Evolutionary conservation across 371 early-diverging fungal genomes (phyloP).

Genomic region (Encephalitozoon intestinalis): DNA sequence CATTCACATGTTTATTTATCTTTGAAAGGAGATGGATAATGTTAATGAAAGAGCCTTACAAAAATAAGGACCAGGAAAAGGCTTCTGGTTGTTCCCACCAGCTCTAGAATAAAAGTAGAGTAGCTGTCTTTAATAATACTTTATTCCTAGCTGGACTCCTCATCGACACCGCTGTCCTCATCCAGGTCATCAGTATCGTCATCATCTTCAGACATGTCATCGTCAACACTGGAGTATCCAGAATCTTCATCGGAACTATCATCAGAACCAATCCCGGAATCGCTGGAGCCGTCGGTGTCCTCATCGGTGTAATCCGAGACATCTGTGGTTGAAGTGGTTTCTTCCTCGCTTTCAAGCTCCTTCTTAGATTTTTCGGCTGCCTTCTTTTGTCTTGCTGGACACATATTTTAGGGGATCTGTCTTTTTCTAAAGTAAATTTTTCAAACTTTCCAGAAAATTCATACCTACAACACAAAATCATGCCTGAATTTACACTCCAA

Average conservation of each 20-base stretch:
- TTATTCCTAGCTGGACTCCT: neutral
- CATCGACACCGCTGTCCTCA: neutral
- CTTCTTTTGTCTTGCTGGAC: neutral
- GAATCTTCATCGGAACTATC: neutral
- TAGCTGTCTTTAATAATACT: slow-evolving; percentile 2
- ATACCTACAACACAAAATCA: neutral
- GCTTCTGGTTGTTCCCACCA: neutral
- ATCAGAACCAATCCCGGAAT: neutral
- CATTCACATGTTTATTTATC: slow-evolving; percentile 18
- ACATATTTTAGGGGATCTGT: neutral
- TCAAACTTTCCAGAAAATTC: slow-evolving; percentile 10
- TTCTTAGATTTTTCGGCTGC: neutral
- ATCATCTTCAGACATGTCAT: neutral
- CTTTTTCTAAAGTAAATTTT: neutral
- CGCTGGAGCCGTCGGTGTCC: neutral
- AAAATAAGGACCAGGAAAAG: neutral
- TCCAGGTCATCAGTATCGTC: neutral
- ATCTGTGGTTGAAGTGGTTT: neutral
- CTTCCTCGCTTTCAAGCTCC: neutral
- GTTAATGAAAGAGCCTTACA: neutral
- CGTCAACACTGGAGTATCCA: neutral
- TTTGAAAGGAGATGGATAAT: neutral
- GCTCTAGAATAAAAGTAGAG: neutral
- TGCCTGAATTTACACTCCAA: neutral
- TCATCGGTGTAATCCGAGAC: neutral